Evolutionary conservation across 768 basidiomycete genomes (phyloP).

Genomic region (Lactarius psammicola): DNA sequence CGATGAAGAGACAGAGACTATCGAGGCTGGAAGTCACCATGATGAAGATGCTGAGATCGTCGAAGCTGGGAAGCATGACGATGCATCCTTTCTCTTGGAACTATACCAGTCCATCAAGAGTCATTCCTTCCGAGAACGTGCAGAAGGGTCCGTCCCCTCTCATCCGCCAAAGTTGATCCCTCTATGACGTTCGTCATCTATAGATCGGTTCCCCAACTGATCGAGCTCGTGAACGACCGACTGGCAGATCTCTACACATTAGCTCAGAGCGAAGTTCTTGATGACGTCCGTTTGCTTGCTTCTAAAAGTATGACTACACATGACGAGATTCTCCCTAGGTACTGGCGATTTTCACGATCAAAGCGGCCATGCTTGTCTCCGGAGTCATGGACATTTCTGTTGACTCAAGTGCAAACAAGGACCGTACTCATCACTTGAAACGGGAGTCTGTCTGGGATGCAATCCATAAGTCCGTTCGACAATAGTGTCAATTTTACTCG

Average conservation of each 20-base stretch:
- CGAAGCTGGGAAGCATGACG: slow-evolving; percentile 24
- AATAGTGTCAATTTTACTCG: neutral
- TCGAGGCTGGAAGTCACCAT: slow-evolving; percentile 15
- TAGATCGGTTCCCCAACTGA: slow-evolving; percentile 19
- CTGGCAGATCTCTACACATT: slow-evolving; percentile 23
- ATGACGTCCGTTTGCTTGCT: slow-evolving; percentile 18
- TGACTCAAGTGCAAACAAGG: slow-evolving; percentile 11
- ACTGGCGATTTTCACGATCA: slow-evolving; percentile 15
- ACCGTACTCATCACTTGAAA: slow-evolving; percentile 24
- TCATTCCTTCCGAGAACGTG: slow-evolving; percentile 16
- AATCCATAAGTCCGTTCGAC: slow-evolving; percentile 2
- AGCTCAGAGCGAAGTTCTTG: slow-evolving; percentile 22
- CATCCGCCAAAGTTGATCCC: neutral
- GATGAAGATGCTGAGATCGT: slow-evolving; percentile 11
- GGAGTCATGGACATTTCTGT: slow-evolving; percentile 21
- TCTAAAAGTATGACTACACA: neutral
- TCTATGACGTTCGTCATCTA: slow-evolving; percentile 1
- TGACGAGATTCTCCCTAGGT: slow-evolving; percentile 10
- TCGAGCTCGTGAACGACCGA: slow-evolving; percentile 21
- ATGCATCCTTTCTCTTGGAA: slow-evolving; percentile 23
- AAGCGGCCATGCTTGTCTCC: slow-evolving; percentile 24
- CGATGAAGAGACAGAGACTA: slow-evolving; percentile 17
- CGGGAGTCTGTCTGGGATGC: slow-evolving; percentile 15
- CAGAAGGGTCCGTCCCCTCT: slow-evolving; percentile 17
- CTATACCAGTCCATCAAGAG: slow-evolving; percentile 21